Evolutionary conservation across 257 asterid genomes (phyloP).

Genomic region (Leonotis leonurus): DNA sequence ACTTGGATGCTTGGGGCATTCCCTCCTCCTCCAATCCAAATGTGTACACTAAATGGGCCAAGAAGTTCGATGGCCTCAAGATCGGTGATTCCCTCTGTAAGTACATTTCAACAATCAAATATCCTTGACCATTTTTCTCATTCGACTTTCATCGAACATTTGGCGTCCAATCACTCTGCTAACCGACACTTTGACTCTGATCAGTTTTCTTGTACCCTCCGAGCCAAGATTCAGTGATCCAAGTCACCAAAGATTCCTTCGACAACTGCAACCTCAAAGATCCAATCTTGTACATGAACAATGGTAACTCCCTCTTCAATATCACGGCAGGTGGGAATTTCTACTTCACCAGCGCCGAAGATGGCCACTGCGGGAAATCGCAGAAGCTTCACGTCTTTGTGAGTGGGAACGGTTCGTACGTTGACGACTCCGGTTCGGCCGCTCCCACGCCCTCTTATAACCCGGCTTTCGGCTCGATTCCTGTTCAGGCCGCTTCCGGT

Average conservation of each 20-base stretch:
- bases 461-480: slow-evolving; percentile 71
- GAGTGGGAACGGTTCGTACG: slow-evolving; percentile 51
- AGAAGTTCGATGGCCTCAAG: slow-evolving; percentile 44
- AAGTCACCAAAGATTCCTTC: slow-evolving; percentile 52
- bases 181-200: no score
- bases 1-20: slow-evolving; percentile 59
- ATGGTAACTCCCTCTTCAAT: slow-evolving; percentile 80
- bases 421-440: slow-evolving; percentile 26
- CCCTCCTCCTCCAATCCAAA: slow-evolving; percentile 59
- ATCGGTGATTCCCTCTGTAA: slow-evolving; percentile 85
- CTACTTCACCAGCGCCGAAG: slow-evolving; percentile 73
- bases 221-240: slow-evolving; percentile 84
- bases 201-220: slow-evolving; percentile 98
- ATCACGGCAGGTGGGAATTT: slow-evolving; percentile 49
- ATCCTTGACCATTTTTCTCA: no score
- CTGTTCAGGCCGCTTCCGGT: slow-evolving; percentile 38
- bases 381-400: slow-evolving; percentile 66
- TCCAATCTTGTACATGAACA: slow-evolving; percentile 64
- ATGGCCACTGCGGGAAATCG: slow-evolving; percentile 53
- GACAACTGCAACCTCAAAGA: slow-evolving; percentile 60
- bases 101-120: no score
- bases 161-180: no score
- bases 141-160: no score
- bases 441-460: no score
- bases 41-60: slow-evolving; percentile 63